These are phyloP conservation scores for Cyberlindnera mycetangii DNA, from an alignment of 805 yeast species.

Conservation along the genomic window DNA sequence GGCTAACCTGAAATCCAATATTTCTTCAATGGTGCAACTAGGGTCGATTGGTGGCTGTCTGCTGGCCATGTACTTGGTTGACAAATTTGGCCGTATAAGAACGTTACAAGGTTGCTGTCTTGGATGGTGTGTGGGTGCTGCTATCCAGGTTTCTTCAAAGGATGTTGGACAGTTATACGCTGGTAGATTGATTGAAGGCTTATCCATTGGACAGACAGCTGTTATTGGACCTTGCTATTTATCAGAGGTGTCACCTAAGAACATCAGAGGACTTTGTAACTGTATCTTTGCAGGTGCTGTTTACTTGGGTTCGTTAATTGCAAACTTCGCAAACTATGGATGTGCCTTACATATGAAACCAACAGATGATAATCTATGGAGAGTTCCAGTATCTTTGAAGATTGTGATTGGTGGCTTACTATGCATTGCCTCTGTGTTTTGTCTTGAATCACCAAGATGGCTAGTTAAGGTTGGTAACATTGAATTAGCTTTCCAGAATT, in stretches of 20 bases:
- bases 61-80: conserved; percentile 46
- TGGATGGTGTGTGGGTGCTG: conserved; percentile 43
- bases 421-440: conserved; percentile 40
- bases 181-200: conserved; percentile 54
- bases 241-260: conserved; percentile 51
- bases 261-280: conserved; percentile 49
- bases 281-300: conserved; percentile 58
- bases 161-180: conserved; percentile 50
- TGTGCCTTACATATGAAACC: conserved; percentile 43
- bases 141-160: conserved; percentile 46
- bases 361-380: conserved; percentile 44
- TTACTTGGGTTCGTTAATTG: conserved; percentile 49
- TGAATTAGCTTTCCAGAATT: conserved; percentile 37
- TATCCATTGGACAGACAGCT: conserved; percentile 55
- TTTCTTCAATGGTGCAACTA: conserved; percentile 56
- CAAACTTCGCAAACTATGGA: conserved; percentile 50
- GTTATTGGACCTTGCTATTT: conserved; percentile 54
- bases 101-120: conserved; percentile 43
- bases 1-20: conserved; percentile 51
- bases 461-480: conserved; percentile 37
- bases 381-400: conserved; percentile 47
- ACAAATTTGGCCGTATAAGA: conserved; percentile 49
- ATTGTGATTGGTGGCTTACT: conserved; percentile 46
- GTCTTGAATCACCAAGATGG: conserved; percentile 49
- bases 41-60: conserved; percentile 55